phyloP scores from a whole-genome alignment of 768 basidiomycete genomes.

The Hypholoma sublateritium region DNA sequence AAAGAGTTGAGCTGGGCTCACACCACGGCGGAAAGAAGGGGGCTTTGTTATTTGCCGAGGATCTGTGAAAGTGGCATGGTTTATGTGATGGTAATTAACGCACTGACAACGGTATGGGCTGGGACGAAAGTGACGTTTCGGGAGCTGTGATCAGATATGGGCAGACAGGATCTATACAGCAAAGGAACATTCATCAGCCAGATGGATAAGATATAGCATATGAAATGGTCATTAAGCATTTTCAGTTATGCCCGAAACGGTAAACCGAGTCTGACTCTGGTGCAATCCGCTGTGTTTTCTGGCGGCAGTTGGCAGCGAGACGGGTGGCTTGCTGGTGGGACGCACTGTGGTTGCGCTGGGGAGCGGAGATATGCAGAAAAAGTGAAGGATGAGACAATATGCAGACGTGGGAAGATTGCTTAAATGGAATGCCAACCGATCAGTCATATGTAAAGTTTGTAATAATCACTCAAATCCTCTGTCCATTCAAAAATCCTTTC shows the following conservation, averaged over 20 bases:
- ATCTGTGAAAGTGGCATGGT: neutral
- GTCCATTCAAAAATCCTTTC: slow-evolving; percentile 25
- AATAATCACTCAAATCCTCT: slow-evolving; percentile 27
- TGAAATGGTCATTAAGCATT: neutral
- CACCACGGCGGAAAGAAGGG: slow-evolving; percentile 6
- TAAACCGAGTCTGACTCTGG: neutral
- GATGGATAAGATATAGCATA: neutral
- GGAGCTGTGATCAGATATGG: slow-evolving; percentile 2
- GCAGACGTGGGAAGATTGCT: slow-evolving; percentile 30
- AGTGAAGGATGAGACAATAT: slow-evolving; percentile 14
- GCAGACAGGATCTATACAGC: slow-evolving; percentile 1
- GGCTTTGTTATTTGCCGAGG: slow-evolving; percentile 3
- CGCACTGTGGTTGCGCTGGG: neutral
- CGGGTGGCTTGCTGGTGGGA: too few species aligned
- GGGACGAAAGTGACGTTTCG: neutral
- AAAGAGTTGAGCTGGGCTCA: neutral
- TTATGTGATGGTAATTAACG: neutral
- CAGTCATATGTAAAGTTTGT: slow-evolving; percentile 26
- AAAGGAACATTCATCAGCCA: neutral
- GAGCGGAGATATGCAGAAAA: neutral
- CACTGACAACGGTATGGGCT: neutral
- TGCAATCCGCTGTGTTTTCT: too few species aligned
- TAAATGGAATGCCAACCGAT: slow-evolving; percentile 25
- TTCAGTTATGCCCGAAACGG: neutral
- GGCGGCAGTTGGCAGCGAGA: neutral